A percentile compares a stretch with the other conserved stretches of the same genome.
phyloP scores from a whole-genome alignment of 2,329 filamentous ascomycete genomes.

The Coniochaeta ligniaria region DNA sequence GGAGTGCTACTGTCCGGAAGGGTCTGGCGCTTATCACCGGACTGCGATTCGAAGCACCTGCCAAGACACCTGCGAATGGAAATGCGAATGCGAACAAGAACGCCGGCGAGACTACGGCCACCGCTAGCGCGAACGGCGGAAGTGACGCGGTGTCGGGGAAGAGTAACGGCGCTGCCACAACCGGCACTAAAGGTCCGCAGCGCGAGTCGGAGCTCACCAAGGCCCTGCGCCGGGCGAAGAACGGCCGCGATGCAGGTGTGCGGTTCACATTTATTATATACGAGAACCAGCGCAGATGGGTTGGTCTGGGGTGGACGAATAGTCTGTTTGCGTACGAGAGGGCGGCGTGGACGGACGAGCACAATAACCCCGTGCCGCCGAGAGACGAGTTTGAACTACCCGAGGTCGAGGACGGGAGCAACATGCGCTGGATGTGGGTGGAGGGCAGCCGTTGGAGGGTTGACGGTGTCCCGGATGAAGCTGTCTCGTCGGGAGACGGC shows the following conservation, averaged over 20 bases:
- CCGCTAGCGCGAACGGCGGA: slow-evolving; percentile 16
- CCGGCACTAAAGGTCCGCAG: slow-evolving; percentile 8
- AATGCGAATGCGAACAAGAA: slow-evolving; percentile 28
- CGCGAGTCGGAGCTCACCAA: slow-evolving; percentile 40
- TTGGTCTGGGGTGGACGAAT: slow-evolving; percentile 91
- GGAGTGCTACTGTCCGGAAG: slow-evolving; percentile 67
- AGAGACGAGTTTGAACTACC: slow-evolving; percentile 63
- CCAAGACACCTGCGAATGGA: slow-evolving; percentile 19
- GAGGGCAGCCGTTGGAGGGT: slow-evolving; percentile 80
- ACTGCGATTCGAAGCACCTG: slow-evolving; percentile 57
- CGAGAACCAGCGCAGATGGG: slow-evolving; percentile 93
- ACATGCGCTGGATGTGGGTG: slow-evolving; percentile 67
- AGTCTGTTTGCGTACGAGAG: slow-evolving; percentile 88
- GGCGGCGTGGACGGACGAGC: slow-evolving; percentile 90
- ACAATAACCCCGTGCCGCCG: slow-evolving; percentile 70
- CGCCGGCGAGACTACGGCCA: slow-evolving; percentile 36
- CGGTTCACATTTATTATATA: slow-evolving; percentile 95
- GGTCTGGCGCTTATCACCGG: slow-evolving; percentile 71
- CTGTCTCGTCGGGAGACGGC: slow-evolving; percentile 18
- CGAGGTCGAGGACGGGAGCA: slow-evolving; percentile 52
- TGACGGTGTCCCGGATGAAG: slow-evolving; percentile 60
- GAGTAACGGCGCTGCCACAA: slow-evolving; percentile 14
- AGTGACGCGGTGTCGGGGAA: slow-evolving; percentile 12
- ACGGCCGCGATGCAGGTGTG: slow-evolving; percentile 65
- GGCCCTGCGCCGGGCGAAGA: slow-evolving; percentile 30